phyloP scores from a whole-genome alignment of 306 rosid genomes.

The Leucaena leucocephala region DNA sequence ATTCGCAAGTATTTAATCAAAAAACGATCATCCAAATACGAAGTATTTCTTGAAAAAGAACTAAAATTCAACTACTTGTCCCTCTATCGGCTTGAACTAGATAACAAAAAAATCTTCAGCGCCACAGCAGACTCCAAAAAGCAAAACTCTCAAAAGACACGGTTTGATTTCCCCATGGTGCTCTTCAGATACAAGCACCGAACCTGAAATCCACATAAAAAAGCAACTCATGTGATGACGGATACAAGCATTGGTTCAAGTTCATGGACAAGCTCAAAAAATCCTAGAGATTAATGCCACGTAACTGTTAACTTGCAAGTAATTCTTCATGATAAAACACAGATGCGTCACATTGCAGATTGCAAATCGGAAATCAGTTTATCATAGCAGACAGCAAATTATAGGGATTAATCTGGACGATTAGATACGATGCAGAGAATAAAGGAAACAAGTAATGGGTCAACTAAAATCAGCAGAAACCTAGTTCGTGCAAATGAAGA shows the following conservation, averaged over 20 bases:
- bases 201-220: slow-evolving; percentile 42
- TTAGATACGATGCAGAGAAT: neutral
- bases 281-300: neutral
- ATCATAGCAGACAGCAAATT: neutral
- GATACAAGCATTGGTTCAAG: neutral
- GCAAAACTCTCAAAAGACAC: slow-evolving; percentile 38
- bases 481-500: neutral
- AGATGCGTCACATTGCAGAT: neutral
- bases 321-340: neutral
- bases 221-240: slow-evolving; percentile 12
- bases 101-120: neutral
- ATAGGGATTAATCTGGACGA: neutral
- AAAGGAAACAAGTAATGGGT: neutral
- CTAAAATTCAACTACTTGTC: slow-evolving; percentile 16
- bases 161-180: slow-evolving; percentile 50
- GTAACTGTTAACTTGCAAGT: neutral
- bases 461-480: neutral
- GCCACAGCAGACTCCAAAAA: neutral
- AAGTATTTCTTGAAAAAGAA: slow-evolving; percentile 29
- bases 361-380: neutral
- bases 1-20: slow-evolving; percentile 11
- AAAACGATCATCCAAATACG: slow-evolving; percentile 11
- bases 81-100: slow-evolving; percentile 14
- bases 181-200: slow-evolving; percentile 55
- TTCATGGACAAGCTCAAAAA: neutral